Evolutionary conservation across 1,139 yeast species (phyloP), one percentile per base, ranked within the genome.

Genomic region (Candida albicans): DNA sequence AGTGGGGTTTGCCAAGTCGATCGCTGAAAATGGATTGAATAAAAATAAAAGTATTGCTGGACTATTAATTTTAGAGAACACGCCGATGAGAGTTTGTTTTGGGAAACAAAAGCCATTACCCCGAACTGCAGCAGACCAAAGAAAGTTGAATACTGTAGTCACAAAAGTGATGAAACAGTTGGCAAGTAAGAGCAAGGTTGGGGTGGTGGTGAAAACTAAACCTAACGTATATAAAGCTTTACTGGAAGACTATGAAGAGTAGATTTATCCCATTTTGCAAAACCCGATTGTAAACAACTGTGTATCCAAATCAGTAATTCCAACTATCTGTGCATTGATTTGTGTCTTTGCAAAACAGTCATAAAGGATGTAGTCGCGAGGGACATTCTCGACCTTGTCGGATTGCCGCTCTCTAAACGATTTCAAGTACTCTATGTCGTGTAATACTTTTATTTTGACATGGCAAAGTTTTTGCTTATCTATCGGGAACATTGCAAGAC

Each of bases 71-170:
- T 47, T 73, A 3, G 69, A 66, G 4, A 57, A 58, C 6, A 62
- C 54, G 45, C 85, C 88, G 4, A 54, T 86, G 38, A 61, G 90
- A 37, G 73, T 84, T 0, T 75, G 79, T 26, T 86, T 91, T 90
- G 85, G 91, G 14, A 76, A 75, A 38, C 79, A 79, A 4, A 64
- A 72, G 46, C 61, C 75, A 1, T 57, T 84, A 34, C 85, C 85
- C 0, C 56, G 58, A 5, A 58, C 74, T 1, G 67, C 67, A 32
- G 72, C 71, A 10, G 84, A 80, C 37, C 76, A 76, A 44, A 58
- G 68, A 39, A 79, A 81, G 50, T 61, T 85, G 8, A 76, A 84
- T 3, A 52, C 67, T 27, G 76, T 84, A 11, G 84, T 82, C 8
- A 66, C 65, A 39, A 84, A 79, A 53, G 83, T 82, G 24, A 65